phyloP scores from a whole-genome alignment of 108 stramenopile genomes.

The Nitzschia inconspicua region DNA sequence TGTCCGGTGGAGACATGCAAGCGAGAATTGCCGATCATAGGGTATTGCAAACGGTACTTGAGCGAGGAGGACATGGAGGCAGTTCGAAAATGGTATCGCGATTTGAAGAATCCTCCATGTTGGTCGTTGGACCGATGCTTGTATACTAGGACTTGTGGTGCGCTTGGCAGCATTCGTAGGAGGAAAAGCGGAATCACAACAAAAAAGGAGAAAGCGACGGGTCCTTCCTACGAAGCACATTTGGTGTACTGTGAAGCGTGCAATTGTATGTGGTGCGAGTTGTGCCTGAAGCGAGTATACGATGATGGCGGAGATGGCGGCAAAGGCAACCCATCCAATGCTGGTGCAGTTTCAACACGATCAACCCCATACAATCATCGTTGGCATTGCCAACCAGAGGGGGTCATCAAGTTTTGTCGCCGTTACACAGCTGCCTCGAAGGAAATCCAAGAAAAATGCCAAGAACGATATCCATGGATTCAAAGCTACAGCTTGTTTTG shows the following conservation, averaged over 20 bases:
- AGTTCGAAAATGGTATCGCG: constrained; percentile 29
- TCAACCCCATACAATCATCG: neutral
- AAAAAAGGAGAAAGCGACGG: neutral
- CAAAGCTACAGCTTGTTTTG: constrained; percentile 21
- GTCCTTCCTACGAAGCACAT: neutral
- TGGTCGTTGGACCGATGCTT: constrained; percentile 27
- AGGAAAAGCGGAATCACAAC: constrained; percentile 1
- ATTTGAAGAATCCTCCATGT: constrained; percentile 35
- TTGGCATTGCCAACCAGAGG: constrained; percentile 2
- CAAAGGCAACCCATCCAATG: too few relatives aligned
- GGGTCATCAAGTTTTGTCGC: constrained; percentile 20
- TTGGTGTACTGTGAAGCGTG: constrained; percentile 36
- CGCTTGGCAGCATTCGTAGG: constrained; percentile 5
- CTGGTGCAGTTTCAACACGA: neutral
- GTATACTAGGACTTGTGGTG: constrained; percentile 8
- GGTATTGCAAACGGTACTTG: constrained; percentile 22
- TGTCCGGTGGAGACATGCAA: constrained; percentile 37
- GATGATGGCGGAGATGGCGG: neutral
- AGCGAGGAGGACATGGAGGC: constrained; percentile 7
- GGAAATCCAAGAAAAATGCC: constrained; percentile 22
- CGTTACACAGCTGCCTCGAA: constrained; percentile 28
- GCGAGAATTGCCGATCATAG: constrained; percentile 22
- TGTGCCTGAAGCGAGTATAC: constrained; percentile 30
- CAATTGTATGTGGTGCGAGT: constrained; percentile 33
- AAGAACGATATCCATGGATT: constrained; percentile 46